Base-by-base conservation (phyloP, 192 early-diverging fungal species). In the Coemansia sp. region DNA sequence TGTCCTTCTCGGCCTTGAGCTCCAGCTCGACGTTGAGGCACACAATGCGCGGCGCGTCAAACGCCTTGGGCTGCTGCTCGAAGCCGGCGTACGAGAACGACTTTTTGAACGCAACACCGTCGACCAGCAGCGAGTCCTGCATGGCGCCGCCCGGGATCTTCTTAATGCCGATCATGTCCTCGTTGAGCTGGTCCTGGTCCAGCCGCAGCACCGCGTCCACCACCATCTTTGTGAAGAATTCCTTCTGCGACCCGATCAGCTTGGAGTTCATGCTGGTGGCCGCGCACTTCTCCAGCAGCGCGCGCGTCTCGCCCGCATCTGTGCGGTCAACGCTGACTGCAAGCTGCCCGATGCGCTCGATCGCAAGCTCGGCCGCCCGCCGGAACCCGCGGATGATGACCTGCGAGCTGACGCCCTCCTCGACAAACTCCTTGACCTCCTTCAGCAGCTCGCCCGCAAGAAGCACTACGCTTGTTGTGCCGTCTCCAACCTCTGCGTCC, bases 101-200 rank as follows among this genome's bases (percentile, higher is more conserved):
- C 87, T 99, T 99, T 77, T 99, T 99, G 87, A 99, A 99, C 14
- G 97, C 97, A 61, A 99, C 97, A 72, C 97, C 97, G 63, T 96
- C 90, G 48, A 99, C 82, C 68, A 97, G 86, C 33, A 96, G 61
- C n/a, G 96, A 98, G 72, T 99, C 97, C 88, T 97, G 93, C 95
- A 99, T 96, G 33, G 92, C 97, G 57, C 97, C 97, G 73, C 97
- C 97, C 39, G 96, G 90, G 45, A 98, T 90, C 87, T 94, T 96
- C 86, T 99, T 99, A 78, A 99, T 93, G 52, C 97, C 97, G 75
- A 99, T 99, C 90, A 99, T 87, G 68, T 87, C 88, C 85, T 99
- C 96, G 86, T 97, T 93, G 70, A 99, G 86, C 62, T 94, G 91
- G 8, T 94, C 94, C 83, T 98, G 96, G 84, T 99, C 97, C 75